Evolutionary conservation across 164 flowering plant species (phyloP), one percentile per base, ranked within the genome.

Genomic region (Saururus chinensis): DNA sequence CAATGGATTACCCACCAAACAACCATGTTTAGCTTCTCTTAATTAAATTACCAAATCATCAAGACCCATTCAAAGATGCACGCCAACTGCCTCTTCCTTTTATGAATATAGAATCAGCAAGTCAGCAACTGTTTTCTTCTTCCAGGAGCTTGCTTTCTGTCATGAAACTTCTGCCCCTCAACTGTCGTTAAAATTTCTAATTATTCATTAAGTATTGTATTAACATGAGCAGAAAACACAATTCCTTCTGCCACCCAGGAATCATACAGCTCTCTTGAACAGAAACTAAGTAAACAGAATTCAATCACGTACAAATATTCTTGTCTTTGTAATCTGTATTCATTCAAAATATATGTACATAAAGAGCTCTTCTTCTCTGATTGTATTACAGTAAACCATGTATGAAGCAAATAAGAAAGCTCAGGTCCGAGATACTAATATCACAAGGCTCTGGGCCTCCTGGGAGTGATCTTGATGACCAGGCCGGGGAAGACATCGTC

Each of bases 401-500:
- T 45, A 45, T 45, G 11, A 12, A 45, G 2, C 13, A 12, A 17
- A 12, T 2, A 17, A 45, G 45, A 0, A 12, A 45, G 17, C 17
- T 45, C 17, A 45, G 11, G 49, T 2, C 17, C 17, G 14, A 17
- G 17, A 8, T 45, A 45, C 0, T 2, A 45, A 45, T 2, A 45
- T 45, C 49, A 45, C 17, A 45, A 45, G 49, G 14, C 17, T 45
- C 49, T 45, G 14, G 49, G 49, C 17, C 49, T 45, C 49, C 0
- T 45, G 17, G 19, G 5, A 4, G n/a, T 24, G 60, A 58, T 58
- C 21, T 40, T 35, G 56, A 77, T 75, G 6, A 78, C 82, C 14
- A 78, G 59, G n/a, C 82, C 82, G 19, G 82, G 82, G 58, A 78
- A 78, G 37, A 78, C 79, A 73, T 78, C 82, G 63, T 78, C 77